phyloP scores from a whole-genome alignment of 2,329 filamentous ascomycete species.

The Penicillium polonicum region DNA sequence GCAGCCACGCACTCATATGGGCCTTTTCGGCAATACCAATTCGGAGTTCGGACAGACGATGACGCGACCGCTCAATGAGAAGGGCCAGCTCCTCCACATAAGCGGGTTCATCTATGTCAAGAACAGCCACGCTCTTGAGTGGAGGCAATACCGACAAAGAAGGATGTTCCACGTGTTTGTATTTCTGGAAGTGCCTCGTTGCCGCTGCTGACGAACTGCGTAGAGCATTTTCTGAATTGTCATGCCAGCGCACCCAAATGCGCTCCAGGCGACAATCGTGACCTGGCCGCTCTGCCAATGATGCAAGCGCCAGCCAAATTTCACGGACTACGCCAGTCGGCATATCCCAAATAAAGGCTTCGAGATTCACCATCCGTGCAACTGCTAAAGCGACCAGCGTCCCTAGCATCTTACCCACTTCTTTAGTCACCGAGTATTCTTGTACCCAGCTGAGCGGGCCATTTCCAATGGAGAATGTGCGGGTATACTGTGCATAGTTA shows the following conservation, averaged over 20 bases:
- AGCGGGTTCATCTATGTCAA: conserved; percentile 78
- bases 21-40: conserved; percentile 63
- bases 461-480: conserved; percentile 83
- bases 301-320: conserved; percentile 75
- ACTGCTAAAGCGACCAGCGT: conserved; percentile 76
- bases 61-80: conserved; percentile 68
- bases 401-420: conserved; percentile 84
- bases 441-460: conserved; percentile 74
- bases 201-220: conserved; percentile 19
- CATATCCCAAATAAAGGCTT: conserved; percentile 87
- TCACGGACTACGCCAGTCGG: conserved; percentile 78
- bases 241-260: conserved; percentile 80
- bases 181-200: conserved; percentile 48
- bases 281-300: conserved; percentile 62
- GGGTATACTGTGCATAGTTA: conserved; percentile 74
- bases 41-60: conserved; percentile 66
- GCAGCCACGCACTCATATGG: conserved; percentile 29
- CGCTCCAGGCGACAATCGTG: conserved; percentile 67
- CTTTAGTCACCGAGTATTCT: conserved; percentile 78
- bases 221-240: conserved; percentile 58
- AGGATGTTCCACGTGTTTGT: conserved; percentile 69
- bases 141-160: conserved; percentile 76
- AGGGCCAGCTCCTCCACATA: conserved; percentile 82
- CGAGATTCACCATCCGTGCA: conserved; percentile 77
- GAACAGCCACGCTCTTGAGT: conserved; percentile 70